These are phyloP conservation scores for Trichophyton verrucosum DNA, from an alignment of 2,329 filamentous ascomycete genomes.

Conservation along the genomic window DNA sequence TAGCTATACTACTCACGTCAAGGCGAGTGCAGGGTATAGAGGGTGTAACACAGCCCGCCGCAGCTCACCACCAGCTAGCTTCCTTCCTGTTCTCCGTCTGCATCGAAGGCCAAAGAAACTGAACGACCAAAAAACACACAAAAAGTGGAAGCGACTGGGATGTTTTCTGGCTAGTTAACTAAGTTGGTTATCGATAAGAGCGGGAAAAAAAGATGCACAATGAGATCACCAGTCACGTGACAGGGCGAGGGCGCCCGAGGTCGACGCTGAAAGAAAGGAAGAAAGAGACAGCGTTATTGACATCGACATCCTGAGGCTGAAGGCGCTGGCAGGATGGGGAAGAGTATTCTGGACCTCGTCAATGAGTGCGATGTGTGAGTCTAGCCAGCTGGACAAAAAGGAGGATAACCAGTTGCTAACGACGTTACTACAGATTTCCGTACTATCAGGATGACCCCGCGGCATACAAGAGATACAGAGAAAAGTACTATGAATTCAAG, in stretches of 20 bases:
- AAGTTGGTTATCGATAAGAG: neutral
- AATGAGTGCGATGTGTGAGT: slow-evolving; percentile 45
- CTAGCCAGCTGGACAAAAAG: neutral
- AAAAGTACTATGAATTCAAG: slow-evolving; percentile 51
- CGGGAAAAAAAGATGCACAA: neutral
- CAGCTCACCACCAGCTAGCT: neutral
- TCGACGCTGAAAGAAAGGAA: neutral
- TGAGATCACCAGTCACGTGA: neutral
- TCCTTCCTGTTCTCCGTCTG: neutral
- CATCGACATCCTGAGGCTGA: neutral
- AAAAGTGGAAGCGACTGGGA: neutral
- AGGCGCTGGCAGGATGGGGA: neutral
- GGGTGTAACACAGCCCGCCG: neutral
- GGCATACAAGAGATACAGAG: slow-evolving; percentile 42
- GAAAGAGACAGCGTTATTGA: neutral
- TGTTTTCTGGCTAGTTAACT: neutral
- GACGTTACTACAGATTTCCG: slow-evolving; percentile 51
- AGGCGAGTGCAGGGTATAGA: neutral
- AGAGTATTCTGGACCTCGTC: slow-evolving; percentile 38
- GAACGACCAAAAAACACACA: neutral
- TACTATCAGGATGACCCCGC: slow-evolving; percentile 52
- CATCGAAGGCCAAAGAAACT: neutral
- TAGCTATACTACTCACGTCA: neutral
- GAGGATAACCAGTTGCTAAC: neutral
- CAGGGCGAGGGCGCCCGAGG: too few species aligned